These are phyloP conservation scores for Diplodia intermedia DNA, from an alignment of 2,329 filamentous ascomycete genomes.

Conservation along the genomic window DNA sequence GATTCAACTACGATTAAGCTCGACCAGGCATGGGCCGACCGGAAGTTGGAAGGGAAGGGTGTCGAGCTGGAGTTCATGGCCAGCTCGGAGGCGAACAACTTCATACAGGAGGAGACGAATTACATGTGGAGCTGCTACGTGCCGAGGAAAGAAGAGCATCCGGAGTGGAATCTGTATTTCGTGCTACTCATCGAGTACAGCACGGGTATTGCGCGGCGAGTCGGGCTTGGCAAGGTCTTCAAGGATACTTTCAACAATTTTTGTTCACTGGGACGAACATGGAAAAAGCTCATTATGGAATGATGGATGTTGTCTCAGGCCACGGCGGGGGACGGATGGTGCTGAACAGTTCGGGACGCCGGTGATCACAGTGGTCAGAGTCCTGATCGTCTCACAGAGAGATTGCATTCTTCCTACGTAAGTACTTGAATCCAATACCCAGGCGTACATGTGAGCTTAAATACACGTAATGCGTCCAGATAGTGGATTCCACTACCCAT, in stretches of 20 bases:
- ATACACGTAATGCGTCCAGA: too few relatives aligned
- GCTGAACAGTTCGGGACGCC: too few relatives aligned
- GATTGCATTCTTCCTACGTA: too few relatives aligned
- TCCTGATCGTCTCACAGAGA: too few relatives aligned
- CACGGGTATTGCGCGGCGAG: slow-evolving; percentile 38
- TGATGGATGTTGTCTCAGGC: background rate
- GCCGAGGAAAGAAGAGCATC: slow-evolving; percentile 43
- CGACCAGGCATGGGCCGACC: background rate
- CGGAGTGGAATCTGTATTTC: slow-evolving; percentile 47
- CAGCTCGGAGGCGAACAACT: slow-evolving; percentile 46
- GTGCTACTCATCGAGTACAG: slow-evolving; percentile 38
- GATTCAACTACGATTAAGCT: background rate
- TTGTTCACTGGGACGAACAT: slow-evolving; percentile 32
- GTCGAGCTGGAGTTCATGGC: slow-evolving; percentile 42
- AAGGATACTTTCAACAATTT: slow-evolving; percentile 40
- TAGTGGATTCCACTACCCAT: too few relatives aligned
- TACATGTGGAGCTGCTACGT: slow-evolving; percentile 47
- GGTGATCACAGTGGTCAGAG: too few relatives aligned
- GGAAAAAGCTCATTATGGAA: slow-evolving; percentile 39
- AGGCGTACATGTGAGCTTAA: too few relatives aligned
- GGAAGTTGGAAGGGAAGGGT: background rate
- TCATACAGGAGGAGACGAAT: slow-evolving; percentile 42
- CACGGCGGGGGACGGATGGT: background rate
- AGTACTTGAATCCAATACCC: too few relatives aligned
- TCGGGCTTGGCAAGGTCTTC: slow-evolving; percentile 47